A percentile compares a stretch with the other conserved stretches of the same genome.
Conservation (phyloP, 2,329 filamentous ascomycete species). For the Sphaerostilbella broomeana region DNA sequence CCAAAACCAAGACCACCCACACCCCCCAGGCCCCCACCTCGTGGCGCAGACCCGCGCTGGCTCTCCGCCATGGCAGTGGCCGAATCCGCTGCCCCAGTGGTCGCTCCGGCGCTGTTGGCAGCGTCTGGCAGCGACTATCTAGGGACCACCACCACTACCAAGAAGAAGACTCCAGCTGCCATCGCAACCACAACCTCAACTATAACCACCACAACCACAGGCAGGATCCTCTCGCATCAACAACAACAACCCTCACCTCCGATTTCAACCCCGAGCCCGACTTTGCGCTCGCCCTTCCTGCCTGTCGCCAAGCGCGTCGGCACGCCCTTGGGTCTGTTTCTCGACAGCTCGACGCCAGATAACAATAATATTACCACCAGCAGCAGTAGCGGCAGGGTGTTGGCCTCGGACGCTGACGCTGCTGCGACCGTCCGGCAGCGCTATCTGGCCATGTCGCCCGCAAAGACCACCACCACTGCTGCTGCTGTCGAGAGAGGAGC, state of each 20-base stretch:
- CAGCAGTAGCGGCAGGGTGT: conserved; percentile 5
- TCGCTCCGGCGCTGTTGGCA: neutral
- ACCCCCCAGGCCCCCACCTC: no score
- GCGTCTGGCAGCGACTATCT: neutral
- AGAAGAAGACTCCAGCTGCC: neutral
- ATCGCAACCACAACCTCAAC: neutral
- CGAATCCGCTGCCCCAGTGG: conserved; percentile 1
- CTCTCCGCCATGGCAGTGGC: conserved; percentile 10
- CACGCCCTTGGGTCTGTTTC: conserved; percentile 25
- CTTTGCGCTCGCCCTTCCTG: conserved; percentile 18
- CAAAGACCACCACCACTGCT: conserved; percentile 2
- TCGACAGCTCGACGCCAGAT: conserved; percentile 20
- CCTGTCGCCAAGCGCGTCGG: conserved; percentile 24
- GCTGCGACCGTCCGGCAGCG: conserved; percentile 9
- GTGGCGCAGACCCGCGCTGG: no score
- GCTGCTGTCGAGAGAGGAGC: neutral
- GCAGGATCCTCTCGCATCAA: no score
- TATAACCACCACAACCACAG: no score
- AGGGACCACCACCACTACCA: neutral
- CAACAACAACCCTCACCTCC: no score
- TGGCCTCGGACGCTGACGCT: neutral
- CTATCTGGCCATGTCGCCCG: conserved; percentile 13
- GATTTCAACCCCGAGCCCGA: neutral
- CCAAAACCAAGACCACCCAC: no score
- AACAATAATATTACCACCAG: no score